These are phyloP conservation scores for Aspergillus spinulosporus DNA, from an alignment of 2,329 filamentous ascomycete species.

Conservation along the genomic window DNA sequence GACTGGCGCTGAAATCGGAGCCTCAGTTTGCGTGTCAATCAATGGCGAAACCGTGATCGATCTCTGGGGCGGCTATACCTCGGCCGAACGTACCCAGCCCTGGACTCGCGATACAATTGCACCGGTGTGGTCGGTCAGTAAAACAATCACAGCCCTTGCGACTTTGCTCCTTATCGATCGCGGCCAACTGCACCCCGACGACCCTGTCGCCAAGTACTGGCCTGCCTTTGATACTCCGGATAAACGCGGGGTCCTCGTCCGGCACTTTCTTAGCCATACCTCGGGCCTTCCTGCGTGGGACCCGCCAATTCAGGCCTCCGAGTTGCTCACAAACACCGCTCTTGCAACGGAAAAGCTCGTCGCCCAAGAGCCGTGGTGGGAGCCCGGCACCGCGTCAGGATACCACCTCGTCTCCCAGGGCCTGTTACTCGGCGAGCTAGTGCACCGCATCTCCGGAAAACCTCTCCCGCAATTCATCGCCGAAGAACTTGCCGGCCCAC, in stretches of 20 bases:
- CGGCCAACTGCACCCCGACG: constrained; percentile 39
- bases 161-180: constrained; percentile 44
- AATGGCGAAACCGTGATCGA: constrained; percentile 47
- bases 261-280: constrained; percentile 46
- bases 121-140: constrained; percentile 46
- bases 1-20: constrained; percentile 47
- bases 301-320: constrained; percentile 30
- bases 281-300: constrained; percentile 41
- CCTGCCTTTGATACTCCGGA: constrained; percentile 49
- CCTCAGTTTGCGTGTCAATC: constrained; percentile 46
- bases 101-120: constrained; percentile 46
- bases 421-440: constrained; percentile 47
- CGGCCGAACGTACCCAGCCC: constrained; percentile 29
- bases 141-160: constrained; percentile 41
- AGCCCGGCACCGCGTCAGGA: constrained; percentile 45
- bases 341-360: constrained; percentile 38
- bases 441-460: constrained; percentile 45
- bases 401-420: constrained; percentile 48
- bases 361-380: constrained; percentile 47
- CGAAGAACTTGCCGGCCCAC: constrained; percentile 45
- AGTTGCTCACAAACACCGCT: constrained; percentile 35
- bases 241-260: constrained; percentile 43
- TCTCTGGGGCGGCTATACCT: constrained; percentile 47
- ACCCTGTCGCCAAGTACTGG: constrained; percentile 47
- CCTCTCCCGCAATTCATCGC: constrained; percentile 46